A percentile compares a stretch with the other conserved stretches of the same genome.
Evolutionary conservation across 2,329 filamentous ascomycete species (phyloP).

Genomic region (Clarireedia paspali): DNA sequence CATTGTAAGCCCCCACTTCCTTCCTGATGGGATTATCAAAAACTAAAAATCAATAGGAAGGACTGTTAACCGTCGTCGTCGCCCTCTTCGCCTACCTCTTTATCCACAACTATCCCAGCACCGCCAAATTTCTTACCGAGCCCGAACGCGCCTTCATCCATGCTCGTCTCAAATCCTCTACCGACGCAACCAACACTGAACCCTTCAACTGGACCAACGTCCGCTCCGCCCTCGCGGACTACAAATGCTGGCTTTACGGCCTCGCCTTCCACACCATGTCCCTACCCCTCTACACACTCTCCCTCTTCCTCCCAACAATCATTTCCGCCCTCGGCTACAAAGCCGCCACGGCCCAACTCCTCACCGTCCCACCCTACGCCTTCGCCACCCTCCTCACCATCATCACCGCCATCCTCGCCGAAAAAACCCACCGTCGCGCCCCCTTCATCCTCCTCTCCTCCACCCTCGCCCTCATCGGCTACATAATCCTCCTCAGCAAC

Average conservation of each 20-base stretch:
- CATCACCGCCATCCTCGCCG: constrained; percentile 50
- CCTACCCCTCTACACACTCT: constrained; percentile 49
- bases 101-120: constrained; percentile 58
- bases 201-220: constrained; percentile 63
- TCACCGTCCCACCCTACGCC: constrained; percentile 58
- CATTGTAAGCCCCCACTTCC: constrained; percentile 33
- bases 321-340: constrained; percentile 47
- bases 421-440: constrained; percentile 48
- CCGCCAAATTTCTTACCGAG: constrained; percentile 49
- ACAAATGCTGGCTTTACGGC: constrained; percentile 67
- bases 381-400: constrained; percentile 54
- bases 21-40: neutral
- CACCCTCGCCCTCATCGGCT: constrained; percentile 51
- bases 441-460: constrained; percentile 56
- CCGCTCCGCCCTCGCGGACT: constrained; percentile 52
- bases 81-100: constrained; percentile 47
- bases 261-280: constrained; percentile 66
- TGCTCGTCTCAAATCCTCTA: constrained; percentile 57
- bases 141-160: constrained; percentile 35
- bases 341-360: constrained; percentile 45
- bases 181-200: constrained; percentile 62
- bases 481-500: constrained; percentile 48
- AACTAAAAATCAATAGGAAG: constrained; percentile 35
- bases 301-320: constrained; percentile 49
- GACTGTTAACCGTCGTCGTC: constrained; percentile 45